Evolutionary conservation across 768 basidiomycete genomes (phyloP).

Genomic region (Termitomyces sp.): DNA sequence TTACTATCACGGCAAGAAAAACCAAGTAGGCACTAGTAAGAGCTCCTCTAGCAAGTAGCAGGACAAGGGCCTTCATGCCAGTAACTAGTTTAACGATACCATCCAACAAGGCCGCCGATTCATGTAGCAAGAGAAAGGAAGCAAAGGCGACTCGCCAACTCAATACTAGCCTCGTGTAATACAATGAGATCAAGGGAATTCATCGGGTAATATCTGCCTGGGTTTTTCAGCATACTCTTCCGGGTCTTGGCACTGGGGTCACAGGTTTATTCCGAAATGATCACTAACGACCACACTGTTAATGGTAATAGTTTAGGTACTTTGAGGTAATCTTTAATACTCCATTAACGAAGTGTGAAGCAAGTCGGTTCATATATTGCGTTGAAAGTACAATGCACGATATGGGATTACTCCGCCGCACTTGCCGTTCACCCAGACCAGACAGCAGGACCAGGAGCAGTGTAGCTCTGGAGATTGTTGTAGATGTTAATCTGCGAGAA

Average conservation of each 20-base stretch:
- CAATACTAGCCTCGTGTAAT: slow-evolving; percentile 1
- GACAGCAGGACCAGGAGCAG: slow-evolving; percentile 32
- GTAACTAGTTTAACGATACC: background rate
- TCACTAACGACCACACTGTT: no score
- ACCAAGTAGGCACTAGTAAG: background rate
- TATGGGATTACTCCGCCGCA: background rate
- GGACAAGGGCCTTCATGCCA: background rate
- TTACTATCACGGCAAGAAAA: background rate
- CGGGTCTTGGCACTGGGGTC: background rate
- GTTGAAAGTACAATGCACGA: background rate
- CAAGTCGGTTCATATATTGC: background rate
- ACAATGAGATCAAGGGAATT: slow-evolving; percentile 7
- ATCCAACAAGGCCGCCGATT: background rate
- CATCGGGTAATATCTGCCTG: background rate
- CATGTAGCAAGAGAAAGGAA: background rate
- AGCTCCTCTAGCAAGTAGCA: background rate
- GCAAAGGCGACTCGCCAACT: background rate
- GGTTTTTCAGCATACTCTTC: background rate
- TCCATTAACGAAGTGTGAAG: background rate
- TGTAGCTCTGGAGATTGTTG: slow-evolving; percentile 52
- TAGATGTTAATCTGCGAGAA: slow-evolving; percentile 41
- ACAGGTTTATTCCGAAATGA: background rate
- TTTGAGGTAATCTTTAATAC: no score
- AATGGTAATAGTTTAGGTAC: background rate
- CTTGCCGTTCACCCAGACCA: slow-evolving; percentile 30